Evolutionary conservation across 1,139 yeast species (phyloP).

Genomic region (Lodderomyces pseudojiufengensis): DNA sequence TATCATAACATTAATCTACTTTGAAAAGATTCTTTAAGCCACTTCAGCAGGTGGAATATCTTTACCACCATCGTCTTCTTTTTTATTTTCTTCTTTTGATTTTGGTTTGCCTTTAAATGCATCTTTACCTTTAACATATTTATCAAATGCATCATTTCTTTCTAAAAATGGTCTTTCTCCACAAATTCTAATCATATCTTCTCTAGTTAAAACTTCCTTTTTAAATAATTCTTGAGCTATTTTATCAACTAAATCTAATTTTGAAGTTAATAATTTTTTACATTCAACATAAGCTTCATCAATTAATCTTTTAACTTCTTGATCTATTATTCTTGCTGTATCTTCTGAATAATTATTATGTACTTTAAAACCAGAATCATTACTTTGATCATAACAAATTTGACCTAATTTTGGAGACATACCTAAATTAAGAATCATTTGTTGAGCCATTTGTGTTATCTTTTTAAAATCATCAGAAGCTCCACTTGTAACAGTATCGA

Average conservation of each 20-base stretch:
- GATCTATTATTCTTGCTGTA: slow-evolving; percentile 63
- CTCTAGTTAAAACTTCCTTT: slow-evolving; percentile 75
- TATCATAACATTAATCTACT: no score
- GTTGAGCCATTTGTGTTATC: slow-evolving; percentile 72
- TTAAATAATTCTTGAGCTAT: slow-evolving; percentile 65
- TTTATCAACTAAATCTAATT: slow-evolving; percentile 57
- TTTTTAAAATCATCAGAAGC: slow-evolving; percentile 81
- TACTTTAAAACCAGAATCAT: slow-evolving; percentile 48
- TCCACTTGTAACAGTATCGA: slow-evolving; percentile 75
- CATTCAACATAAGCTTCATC: slow-evolving; percentile 53
- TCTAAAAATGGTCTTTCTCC: slow-evolving; percentile 79
- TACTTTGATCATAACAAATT: slow-evolving; percentile 49
- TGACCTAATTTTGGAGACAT: slow-evolving; percentile 72
- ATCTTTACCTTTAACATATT: slow-evolving; percentile 54
- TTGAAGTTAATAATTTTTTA: slow-evolving; percentile 50
- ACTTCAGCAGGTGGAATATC: slow-evolving; percentile 1
- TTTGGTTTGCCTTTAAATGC: slow-evolving; percentile 30
- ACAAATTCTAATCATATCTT: slow-evolving; percentile 69
- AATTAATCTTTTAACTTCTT: slow-evolving; percentile 61
- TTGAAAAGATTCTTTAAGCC: slow-evolving; percentile 1
- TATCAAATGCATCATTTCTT: slow-evolving; percentile 76
- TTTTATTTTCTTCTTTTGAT: slow-evolving; percentile 7
- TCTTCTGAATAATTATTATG: slow-evolving; percentile 69
- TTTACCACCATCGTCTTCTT: neutral
- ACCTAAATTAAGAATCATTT: slow-evolving; percentile 73